phyloP scores from a whole-genome alignment of 345 rosid genomes.

The Arabidopsis thaliana region DNA sequence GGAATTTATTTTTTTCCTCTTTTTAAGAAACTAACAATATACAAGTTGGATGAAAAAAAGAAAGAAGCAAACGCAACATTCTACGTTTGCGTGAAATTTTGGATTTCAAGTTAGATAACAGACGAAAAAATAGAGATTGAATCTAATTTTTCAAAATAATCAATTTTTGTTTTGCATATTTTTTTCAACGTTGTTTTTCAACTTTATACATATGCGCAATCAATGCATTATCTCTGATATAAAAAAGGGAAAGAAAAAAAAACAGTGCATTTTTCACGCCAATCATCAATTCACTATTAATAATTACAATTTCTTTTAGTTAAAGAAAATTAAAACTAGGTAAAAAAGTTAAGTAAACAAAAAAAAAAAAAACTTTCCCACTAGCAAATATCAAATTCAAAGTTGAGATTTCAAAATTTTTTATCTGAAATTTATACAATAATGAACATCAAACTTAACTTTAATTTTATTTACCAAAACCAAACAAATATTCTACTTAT shows the following conservation, averaged over 20 bases:
- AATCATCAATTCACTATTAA: slow-evolving; percentile 6
- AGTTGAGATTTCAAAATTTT: slow-evolving; percentile 1
- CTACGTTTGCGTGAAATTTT: neutral
- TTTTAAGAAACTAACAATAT: neutral
- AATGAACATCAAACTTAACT: neutral
- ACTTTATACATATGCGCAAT: slow-evolving; percentile 12
- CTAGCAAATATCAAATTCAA: neutral
- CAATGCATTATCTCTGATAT: neutral
- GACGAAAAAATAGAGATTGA: neutral
- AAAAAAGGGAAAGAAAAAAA: neutral
- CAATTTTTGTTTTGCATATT: neutral
- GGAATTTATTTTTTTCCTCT: neutral
- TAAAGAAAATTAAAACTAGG: neutral
- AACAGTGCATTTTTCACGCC: slow-evolving; percentile 2
- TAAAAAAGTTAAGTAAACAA: neutral
- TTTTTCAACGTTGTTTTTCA: slow-evolving; percentile 10
- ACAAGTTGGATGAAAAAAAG: neutral
- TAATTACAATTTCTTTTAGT: neutral
- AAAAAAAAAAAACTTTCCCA: neutral
- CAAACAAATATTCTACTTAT: neutral
- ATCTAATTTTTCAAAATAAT: slow-evolving; percentile 3
- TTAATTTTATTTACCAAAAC: neutral
- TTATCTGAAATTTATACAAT: neutral
- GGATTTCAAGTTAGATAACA: neutral
- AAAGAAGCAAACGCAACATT: neutral